Evolutionary conservation across 1,284 basidiomycete genomes (phyloP).

Genomic region (Ustilago bromivora): DNA sequence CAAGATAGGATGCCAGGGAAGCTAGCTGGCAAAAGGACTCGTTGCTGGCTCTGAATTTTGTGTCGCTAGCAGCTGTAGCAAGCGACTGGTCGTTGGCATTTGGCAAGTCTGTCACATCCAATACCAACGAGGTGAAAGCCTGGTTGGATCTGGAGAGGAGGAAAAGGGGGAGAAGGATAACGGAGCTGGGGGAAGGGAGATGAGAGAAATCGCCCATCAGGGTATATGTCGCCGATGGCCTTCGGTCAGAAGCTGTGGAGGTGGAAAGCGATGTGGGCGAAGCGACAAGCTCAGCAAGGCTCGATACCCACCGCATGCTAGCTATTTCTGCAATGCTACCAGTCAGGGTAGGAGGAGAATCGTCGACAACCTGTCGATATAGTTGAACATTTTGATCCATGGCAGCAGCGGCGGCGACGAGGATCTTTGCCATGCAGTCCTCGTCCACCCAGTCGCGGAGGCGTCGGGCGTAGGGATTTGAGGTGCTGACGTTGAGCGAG

Average conservation of each 20-base stretch:
- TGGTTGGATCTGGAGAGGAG: slow-evolving; percentile 55
- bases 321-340: slow-evolving; percentile 41
- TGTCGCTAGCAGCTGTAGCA: slow-evolving; percentile 5
- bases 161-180: slow-evolving; percentile 51
- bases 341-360: slow-evolving; percentile 40
- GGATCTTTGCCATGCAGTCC: slow-evolving; percentile 48
- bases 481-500: slow-evolving; percentile 44
- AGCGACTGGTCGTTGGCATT: background rate
- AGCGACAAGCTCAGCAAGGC: slow-evolving; percentile 33
- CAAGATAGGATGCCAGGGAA: slow-evolving; percentile 57
- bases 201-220: slow-evolving; percentile 35
- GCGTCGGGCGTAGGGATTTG: slow-evolving; percentile 52
- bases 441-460: slow-evolving; percentile 57
- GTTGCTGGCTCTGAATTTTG: slow-evolving; percentile 19
- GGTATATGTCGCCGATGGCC: slow-evolving; percentile 12
- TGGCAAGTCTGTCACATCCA: slow-evolving; percentile 24
- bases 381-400: slow-evolving; percentile 33
- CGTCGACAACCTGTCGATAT: slow-evolving; percentile 46
- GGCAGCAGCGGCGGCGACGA: slow-evolving; percentile 32
- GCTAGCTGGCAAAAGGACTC: slow-evolving; percentile 46
- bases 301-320: slow-evolving; percentile 47
- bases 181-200: slow-evolving; percentile 39
- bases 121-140: slow-evolving; percentile 44
- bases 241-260: slow-evolving; percentile 5
- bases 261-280: slow-evolving; percentile 12